These are phyloP conservation scores for Diphasiastrum complanatum DNA, from an alignment of 83 land plant genomes.

Conservation along the genomic window DNA sequence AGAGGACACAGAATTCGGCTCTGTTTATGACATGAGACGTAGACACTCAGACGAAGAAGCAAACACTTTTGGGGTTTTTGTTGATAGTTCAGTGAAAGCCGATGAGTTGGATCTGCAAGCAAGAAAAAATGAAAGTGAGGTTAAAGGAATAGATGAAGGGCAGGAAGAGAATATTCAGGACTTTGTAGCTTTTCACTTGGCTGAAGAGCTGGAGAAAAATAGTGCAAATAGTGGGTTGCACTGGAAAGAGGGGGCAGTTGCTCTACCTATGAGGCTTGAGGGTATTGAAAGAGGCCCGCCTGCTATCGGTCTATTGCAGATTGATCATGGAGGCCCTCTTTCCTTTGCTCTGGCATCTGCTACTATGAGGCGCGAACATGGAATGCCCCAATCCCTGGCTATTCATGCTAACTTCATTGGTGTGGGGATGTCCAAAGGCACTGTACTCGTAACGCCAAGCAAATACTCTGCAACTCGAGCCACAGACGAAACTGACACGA, in stretches of 20 bases:
- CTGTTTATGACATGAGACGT: too few species aligned
- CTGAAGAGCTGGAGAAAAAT: conserved; percentile 82
- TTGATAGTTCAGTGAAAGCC: too few species aligned
- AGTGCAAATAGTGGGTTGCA: conserved; percentile 76
- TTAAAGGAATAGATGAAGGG: conserved; percentile 1
- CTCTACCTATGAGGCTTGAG: conserved; percentile 93
- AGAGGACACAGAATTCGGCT: too few species aligned
- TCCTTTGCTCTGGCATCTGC: conserved; percentile 52
- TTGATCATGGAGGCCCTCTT: conserved; percentile 45
- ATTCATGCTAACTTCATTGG: conserved; percentile 74
- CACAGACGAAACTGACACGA: too few species aligned
- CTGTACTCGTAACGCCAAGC: conserved; percentile 48
- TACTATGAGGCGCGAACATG: conserved; percentile 70
- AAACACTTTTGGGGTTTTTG: too few species aligned
- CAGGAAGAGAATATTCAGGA: conserved; percentile 25
- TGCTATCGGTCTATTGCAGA: conserved; percentile 77
- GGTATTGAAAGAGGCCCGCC: conserved; percentile 81
- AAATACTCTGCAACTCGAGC: neutral
- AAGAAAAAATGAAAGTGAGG: conserved; percentile 20
- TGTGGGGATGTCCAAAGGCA: conserved; percentile 80
- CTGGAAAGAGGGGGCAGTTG: conserved; percentile 86
- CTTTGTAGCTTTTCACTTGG: conserved; percentile 45
- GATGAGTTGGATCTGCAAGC: too few species aligned
- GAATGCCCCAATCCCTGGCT: conserved; percentile 66
- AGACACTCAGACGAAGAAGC: too few species aligned